Conservation (phyloP, 139 green algal species). For the Zygnema cylindricum region DNA sequence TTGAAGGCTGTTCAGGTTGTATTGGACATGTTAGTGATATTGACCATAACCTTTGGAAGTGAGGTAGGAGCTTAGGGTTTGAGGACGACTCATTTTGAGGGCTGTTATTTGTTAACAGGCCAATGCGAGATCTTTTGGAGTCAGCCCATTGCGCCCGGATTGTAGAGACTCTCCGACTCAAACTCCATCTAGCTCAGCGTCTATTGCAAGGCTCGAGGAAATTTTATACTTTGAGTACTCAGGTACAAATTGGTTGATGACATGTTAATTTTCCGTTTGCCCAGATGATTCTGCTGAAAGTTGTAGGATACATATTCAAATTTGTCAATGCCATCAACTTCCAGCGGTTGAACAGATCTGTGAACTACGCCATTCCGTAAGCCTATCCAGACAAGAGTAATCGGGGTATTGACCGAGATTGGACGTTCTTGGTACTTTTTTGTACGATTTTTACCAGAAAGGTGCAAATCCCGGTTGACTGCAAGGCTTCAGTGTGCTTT, state of each 20-base stretch:
- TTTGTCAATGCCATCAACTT: background rate
- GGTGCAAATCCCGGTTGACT: too few relatives aligned
- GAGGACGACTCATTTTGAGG: background rate
- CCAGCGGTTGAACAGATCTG: too few relatives aligned
- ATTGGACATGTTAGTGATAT: background rate
- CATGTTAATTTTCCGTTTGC: too few relatives aligned
- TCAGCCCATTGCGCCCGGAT: background rate
- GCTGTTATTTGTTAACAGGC: background rate
- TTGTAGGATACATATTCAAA: background rate
- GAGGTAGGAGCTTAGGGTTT: background rate
- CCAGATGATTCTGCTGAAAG: background rate
- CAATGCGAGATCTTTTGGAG: background rate
- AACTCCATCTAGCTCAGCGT: background rate
- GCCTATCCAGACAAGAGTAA: background rate
- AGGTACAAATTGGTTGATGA: background rate
- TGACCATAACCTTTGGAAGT: background rate
- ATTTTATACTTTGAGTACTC: background rate
- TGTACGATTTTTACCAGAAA: background rate
- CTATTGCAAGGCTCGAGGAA: background rate
- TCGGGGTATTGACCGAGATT: background rate
- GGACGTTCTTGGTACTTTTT: background rate
- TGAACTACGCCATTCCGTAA: too few relatives aligned
- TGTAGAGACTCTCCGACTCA: background rate
- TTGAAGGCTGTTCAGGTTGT: background rate
- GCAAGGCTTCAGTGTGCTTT: too few relatives aligned